phyloP scores from a whole-genome alignment of 768 basidiomycete species.

The Boletus rex-veris region DNA sequence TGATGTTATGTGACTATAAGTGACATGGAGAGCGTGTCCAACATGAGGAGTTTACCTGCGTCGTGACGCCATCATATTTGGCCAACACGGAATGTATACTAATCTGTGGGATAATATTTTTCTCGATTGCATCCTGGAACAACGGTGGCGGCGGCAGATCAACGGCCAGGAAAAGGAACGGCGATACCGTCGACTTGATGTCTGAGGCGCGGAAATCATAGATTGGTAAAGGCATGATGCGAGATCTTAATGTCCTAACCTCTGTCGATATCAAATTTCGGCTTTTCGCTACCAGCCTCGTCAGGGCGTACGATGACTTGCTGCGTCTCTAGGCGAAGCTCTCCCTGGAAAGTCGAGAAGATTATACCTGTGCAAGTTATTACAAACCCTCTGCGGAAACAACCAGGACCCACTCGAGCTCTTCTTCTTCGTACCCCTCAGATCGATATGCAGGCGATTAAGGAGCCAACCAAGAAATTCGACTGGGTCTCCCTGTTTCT shows the following conservation, averaged over 20 bases:
- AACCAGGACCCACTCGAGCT: conserved; percentile 69
- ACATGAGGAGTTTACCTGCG: conserved; percentile 58
- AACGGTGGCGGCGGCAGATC: conserved; percentile 97
- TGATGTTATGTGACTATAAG: conserved; percentile 30
- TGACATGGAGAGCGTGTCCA: conserved; percentile 12
- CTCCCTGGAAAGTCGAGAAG: conserved; percentile 92
- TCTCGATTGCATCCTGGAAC: conserved; percentile 94
- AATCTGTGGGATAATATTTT: conserved; percentile 99
- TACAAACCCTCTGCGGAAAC: conserved; percentile 16
- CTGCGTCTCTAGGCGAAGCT: conserved; percentile 89
- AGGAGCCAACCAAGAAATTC: conserved; percentile 96
- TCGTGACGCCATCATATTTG: conserved; percentile 91
- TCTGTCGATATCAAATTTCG: conserved; percentile 91
- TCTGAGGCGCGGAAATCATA: conserved; percentile 47
- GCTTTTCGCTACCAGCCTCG: conserved; percentile 70
- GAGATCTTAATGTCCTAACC: conserved; percentile 46
- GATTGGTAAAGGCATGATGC: conserved; percentile 11
- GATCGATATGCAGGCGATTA: conserved; percentile 87
- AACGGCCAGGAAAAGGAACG: conserved; percentile 93
- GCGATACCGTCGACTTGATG: conserved; percentile 79
- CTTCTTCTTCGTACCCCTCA: conserved; percentile 91
- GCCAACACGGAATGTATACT: conserved; percentile 83
- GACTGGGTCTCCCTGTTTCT: conserved; percentile 92
- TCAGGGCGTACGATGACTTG: conserved; percentile 85
- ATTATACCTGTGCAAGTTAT: conserved; percentile 64